Evolutionary conservation across 345 rosid genomes (phyloP), one percentile per base, ranked within the genome.

Genomic region (Capsella bursapastoris): DNA sequence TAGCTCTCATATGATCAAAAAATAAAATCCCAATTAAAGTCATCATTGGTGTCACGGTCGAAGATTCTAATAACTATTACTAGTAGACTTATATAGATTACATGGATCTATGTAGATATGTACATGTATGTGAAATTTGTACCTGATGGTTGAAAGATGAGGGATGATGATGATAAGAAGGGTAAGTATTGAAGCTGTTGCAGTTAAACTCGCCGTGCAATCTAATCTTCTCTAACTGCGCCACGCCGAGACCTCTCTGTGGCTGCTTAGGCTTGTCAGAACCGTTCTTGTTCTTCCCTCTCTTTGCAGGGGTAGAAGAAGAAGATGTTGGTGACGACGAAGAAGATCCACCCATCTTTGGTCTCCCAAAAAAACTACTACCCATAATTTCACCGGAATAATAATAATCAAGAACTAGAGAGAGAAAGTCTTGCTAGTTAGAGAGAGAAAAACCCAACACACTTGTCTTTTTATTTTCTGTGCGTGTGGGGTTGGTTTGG

Each of bases 211-310:
- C 89, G 8, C 87, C 84, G 63, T 89, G 86, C 82, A 90, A 74
- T 82, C 94, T 89, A 78, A 90, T 88, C 83, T 89, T 86, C 83
- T 95, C 99, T 79, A 95, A 78, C 72, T 95, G 97, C 64, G 99
- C 99, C 7, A 95, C 99, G 4, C 99, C 99, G 11, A 92, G 97
- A 13, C 99, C 99, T 84, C 99, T 88, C 62, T 95, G 98, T 0
- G 98, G 99, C 52, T 89, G 97, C 78, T 88, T 95, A 44, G 89
- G 97, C 86, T 89, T 85, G n/a, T 88, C 89, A 75, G 94, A 78
- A 61, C 69, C 72, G 69, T 75, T 77, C 81, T 86, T 95, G 80
- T 87, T 95, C 89, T 87, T 92, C 62, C 90, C 86, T 83, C 83
- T 92, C 69, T 88, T 90, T 35, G 93, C 83, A 18, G 90, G 88